A percentile compares a stretch with the other conserved stretches of the same genome.
These are phyloP conservation scores for Parathielavia hyrcaniae DNA, from an alignment of 495 filamentous ascomycete genomes.

Conservation along the genomic window DNA sequence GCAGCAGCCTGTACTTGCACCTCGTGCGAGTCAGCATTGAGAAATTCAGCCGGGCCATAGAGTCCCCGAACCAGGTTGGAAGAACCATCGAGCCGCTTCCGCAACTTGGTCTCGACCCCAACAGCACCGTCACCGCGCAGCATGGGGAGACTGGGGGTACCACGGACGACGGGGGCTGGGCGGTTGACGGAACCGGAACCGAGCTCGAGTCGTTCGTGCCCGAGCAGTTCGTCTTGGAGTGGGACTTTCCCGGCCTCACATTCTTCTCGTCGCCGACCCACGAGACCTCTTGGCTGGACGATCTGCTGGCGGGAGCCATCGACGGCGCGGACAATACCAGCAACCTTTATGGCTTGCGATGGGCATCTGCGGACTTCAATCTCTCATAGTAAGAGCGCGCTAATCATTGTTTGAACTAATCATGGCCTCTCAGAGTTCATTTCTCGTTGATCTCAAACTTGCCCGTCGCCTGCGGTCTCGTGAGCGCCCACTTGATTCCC, in stretches of 20 bases:
- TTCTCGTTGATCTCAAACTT: neutral
- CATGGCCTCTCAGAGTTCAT: neutral
- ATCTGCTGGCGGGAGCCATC: neutral
- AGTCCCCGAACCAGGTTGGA: neutral
- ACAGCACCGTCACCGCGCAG: neutral
- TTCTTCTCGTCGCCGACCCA: neutral
- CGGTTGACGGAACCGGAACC: neutral
- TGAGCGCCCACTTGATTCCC: neutral
- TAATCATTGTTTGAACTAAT: neutral
- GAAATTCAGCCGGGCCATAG: neutral
- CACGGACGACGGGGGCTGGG: neutral
- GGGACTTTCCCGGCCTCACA: neutral
- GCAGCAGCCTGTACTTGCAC: neutral
- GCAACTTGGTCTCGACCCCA: neutral
- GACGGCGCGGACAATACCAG: neutral
- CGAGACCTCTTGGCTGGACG: neutral
- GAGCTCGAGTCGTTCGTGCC: conserved; percentile 1
- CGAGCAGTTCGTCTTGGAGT: conserved; percentile 5
- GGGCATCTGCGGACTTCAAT: neutral
- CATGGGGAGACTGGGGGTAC: neutral
- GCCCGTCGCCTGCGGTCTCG: neutral
- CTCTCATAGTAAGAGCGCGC: neutral
- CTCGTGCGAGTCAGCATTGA: conserved; percentile 3
- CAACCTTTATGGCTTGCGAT: neutral
- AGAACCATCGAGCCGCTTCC: neutral